phyloP scores from a whole-genome alignment of 2,329 filamentous ascomycete species.

The Gliomastix tumulicola region DNA sequence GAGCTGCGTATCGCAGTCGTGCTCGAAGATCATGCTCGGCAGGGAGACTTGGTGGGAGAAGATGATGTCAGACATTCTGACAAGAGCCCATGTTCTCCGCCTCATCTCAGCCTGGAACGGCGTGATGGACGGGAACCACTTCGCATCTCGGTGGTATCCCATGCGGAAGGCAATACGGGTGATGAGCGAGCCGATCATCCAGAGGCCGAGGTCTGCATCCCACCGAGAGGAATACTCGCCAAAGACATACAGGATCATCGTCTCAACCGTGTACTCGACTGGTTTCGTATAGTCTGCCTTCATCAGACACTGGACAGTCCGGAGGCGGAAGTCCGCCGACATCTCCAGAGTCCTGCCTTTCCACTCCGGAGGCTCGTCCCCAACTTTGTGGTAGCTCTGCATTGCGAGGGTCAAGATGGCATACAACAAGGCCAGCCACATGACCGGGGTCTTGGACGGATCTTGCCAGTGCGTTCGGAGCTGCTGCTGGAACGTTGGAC shows the following conservation, averaged over 20 bases:
- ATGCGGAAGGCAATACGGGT: slow-evolving; percentile 57
- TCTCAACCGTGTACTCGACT: slow-evolving; percentile 69
- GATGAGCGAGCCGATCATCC: slow-evolving; percentile 48
- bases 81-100: slow-evolving; percentile 59
- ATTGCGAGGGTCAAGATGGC: slow-evolving; percentile 70
- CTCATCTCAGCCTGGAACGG: slow-evolving; percentile 75
- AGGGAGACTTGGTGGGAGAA: slow-evolving; percentile 70
- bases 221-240: slow-evolving; percentile 67
- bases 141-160: slow-evolving; percentile 73
- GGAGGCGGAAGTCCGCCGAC: slow-evolving; percentile 57
- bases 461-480: slow-evolving; percentile 61
- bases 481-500: slow-evolving; percentile 76
- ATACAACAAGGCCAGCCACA: slow-evolving; percentile 75
- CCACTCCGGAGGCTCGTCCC: slow-evolving; percentile 75
- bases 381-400: slow-evolving; percentile 72
- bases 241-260: slow-evolving; percentile 67
- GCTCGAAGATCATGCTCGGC: slow-evolving; percentile 62
- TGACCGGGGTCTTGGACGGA: slow-evolving; percentile 63
- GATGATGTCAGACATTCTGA: slow-evolving; percentile 67
- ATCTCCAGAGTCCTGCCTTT: slow-evolving; percentile 56
- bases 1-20: slow-evolving; percentile 68
- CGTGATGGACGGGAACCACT: slow-evolving; percentile 63
- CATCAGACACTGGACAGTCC: slow-evolving; percentile 72
- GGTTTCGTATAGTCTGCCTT: slow-evolving; percentile 73
- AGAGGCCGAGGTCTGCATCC: slow-evolving; percentile 66